phyloP scores from a whole-genome alignment of 768 basidiomycete species.

The Butyriboletus loyo region DNA sequence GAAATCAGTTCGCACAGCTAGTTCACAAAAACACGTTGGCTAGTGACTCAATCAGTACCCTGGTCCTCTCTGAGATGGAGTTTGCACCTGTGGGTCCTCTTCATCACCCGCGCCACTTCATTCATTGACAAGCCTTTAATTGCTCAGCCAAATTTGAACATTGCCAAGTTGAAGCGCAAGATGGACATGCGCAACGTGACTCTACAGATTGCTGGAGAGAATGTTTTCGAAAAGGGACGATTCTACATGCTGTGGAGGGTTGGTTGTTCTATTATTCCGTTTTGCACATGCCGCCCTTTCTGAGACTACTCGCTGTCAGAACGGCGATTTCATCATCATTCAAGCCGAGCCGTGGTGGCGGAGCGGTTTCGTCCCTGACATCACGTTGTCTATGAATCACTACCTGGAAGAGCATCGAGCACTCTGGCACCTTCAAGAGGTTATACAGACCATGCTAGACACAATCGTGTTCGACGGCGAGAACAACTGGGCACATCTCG shows the following conservation, averaged over 20 bases:
- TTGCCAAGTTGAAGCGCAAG: conserved; percentile 23
- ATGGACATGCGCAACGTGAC: conserved; percentile 25
- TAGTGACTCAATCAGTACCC: not conserved
- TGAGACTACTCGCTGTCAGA: conserved; percentile 16
- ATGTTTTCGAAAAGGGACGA: conserved; percentile 8
- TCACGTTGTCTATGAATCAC: not conserved
- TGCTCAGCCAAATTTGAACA: conserved; percentile 15
- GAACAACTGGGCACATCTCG: conserved; percentile 34
- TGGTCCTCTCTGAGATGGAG: conserved; percentile 18
- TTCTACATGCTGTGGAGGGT: conserved; percentile 31
- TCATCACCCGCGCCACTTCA: not conserved
- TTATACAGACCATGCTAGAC: conserved; percentile 35
- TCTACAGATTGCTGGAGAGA: conserved; percentile 12
- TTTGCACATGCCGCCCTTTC: not conserved
- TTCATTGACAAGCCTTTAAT: not conserved
- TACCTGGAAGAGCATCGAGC: conserved; percentile 23
- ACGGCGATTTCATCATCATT: conserved; percentile 27
- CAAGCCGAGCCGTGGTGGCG: conserved; percentile 32
- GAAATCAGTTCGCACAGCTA: conserved; percentile 10
- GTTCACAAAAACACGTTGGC: conserved; percentile 18
- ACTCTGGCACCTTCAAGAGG: conserved; percentile 24
- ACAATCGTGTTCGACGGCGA: conserved; percentile 28
- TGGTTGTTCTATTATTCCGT: not conserved
- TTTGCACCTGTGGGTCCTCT: conserved; percentile 30
- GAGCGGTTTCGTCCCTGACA: not conserved